Percentiles rank a stretch among this genome's conserved stretches.
Conservation (phyloP, 352 stramenopile genomes). For the Aphanomyces stellatus region DNA sequence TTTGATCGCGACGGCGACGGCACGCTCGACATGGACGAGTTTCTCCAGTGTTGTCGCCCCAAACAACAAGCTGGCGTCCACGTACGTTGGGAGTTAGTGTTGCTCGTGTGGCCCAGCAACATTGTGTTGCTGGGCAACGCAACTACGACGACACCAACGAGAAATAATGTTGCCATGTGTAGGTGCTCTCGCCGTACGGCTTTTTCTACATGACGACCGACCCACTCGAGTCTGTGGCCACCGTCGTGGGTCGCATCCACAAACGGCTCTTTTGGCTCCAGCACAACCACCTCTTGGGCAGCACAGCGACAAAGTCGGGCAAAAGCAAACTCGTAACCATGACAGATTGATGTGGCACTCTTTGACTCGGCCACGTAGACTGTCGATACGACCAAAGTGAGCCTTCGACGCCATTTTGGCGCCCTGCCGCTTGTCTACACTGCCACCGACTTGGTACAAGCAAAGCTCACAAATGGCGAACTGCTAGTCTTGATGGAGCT, state of each 20-base stretch:
- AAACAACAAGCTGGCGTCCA: constrained; percentile 35
- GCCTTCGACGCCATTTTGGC: constrained; percentile 33
- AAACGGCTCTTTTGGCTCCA: constrained; percentile 50
- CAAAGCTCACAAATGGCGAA: constrained; percentile 32
- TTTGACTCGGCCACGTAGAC: constrained; percentile 20
- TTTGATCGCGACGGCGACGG: constrained; percentile 41
- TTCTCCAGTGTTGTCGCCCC: constrained; percentile 32
- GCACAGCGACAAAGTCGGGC: background rate
- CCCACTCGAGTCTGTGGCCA: constrained; percentile 23
- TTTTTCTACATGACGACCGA: constrained; percentile 34
- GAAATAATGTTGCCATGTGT: too few relatives aligned
- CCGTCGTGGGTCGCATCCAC: constrained; percentile 32
- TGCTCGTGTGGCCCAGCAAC: background rate
- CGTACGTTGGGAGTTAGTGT: constrained; percentile 4
- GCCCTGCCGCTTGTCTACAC: constrained; percentile 24
- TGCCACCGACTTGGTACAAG: constrained; percentile 22
- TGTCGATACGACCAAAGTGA: constrained; percentile 29
- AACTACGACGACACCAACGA: too few relatives aligned
- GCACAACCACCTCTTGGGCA: constrained; percentile 34
- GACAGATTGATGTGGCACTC: background rate
- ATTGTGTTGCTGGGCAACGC: too few relatives aligned
- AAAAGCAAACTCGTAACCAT: background rate
- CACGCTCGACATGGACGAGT: constrained; percentile 37
- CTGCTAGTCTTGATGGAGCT: constrained; percentile 30
- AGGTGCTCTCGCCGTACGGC: constrained; percentile 33